Evolutionary conservation across 177 flowering plant species (phyloP).

Genomic region (Vitis hybrid): DNA sequence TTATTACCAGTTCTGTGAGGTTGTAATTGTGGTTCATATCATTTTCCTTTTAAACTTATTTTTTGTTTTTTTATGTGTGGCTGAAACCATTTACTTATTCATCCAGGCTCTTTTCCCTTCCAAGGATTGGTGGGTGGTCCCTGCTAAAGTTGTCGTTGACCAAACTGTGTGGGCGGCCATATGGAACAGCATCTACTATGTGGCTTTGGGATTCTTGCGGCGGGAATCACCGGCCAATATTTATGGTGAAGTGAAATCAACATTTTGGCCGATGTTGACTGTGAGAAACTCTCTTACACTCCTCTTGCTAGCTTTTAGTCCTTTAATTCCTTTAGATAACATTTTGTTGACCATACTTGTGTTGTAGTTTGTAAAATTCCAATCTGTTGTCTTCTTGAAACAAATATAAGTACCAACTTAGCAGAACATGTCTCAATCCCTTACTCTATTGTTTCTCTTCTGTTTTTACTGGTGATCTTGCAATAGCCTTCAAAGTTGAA

Average conservation of each 20-base stretch:
- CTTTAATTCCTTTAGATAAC: too few species aligned
- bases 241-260: conserved; percentile 58
- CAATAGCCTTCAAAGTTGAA: too few species aligned
- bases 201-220: conserved; percentile 69
- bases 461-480: too few species aligned
- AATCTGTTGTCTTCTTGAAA: too few species aligned
- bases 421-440: too few species aligned
- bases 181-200: conserved; percentile 90
- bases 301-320: background rate
- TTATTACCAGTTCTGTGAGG: conserved; percentile 95
- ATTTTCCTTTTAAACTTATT: background rate
- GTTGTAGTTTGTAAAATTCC: too few species aligned
- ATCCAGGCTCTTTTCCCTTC: conserved; percentile 81
- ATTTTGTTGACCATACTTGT: too few species aligned
- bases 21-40: conserved; percentile 21
- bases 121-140: conserved; percentile 96
- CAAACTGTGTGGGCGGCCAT: conserved; percentile 87
- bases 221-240: conserved; percentile 63
- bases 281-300: conserved; percentile 44
- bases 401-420: too few species aligned
- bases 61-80: background rate
- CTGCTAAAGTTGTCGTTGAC: conserved; percentile 85
- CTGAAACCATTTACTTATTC: conserved; percentile 9
- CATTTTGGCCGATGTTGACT: conserved; percentile 86
- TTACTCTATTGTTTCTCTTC: too few species aligned